Conservation (phyloP, 345 rosid species). For the Mangifera indica region DNA sequence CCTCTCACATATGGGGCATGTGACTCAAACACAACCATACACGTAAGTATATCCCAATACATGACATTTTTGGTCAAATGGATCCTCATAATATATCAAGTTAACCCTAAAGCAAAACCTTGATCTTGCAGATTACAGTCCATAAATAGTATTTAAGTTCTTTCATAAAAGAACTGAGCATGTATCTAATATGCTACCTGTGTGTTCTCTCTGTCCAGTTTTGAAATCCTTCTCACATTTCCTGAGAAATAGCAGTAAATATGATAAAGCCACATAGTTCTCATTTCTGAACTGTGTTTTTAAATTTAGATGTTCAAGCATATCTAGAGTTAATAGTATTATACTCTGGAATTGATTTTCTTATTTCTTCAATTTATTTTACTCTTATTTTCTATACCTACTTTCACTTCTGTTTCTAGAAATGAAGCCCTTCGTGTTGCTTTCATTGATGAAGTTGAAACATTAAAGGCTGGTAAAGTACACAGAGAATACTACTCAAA, state of each 20-base stretch:
- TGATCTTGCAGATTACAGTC: too few species aligned
- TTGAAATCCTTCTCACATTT: not conserved
- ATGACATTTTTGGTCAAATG: too few species aligned
- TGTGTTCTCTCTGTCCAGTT: not conserved
- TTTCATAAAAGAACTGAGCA: not conserved
- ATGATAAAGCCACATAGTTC: not conserved
- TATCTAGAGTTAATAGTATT: not conserved
- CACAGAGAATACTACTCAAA: conserved; percentile 81
- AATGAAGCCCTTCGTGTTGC: conserved; percentile 99
- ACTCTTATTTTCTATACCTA: conserved; percentile 11
- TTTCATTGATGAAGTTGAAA: conserved; percentile 88
- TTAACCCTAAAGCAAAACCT: too few species aligned
- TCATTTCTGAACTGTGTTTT: not conserved
- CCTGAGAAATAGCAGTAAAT: not conserved
- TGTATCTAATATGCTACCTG: not conserved
- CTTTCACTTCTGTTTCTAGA: conserved; percentile 43
- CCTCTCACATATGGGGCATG: too few species aligned
- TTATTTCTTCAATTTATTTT: conserved; percentile 5
- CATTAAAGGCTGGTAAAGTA: conserved; percentile 64
- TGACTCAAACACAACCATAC: too few species aligned
- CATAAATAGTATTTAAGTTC: too few species aligned
- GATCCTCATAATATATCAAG: too few species aligned
- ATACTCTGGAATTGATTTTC: not conserved
- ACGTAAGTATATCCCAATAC: too few species aligned
- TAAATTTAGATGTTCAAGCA: not conserved